Conservation (phyloP, 352 stramenopile genomes). For the Globisporangium uncinulatum region DNA sequence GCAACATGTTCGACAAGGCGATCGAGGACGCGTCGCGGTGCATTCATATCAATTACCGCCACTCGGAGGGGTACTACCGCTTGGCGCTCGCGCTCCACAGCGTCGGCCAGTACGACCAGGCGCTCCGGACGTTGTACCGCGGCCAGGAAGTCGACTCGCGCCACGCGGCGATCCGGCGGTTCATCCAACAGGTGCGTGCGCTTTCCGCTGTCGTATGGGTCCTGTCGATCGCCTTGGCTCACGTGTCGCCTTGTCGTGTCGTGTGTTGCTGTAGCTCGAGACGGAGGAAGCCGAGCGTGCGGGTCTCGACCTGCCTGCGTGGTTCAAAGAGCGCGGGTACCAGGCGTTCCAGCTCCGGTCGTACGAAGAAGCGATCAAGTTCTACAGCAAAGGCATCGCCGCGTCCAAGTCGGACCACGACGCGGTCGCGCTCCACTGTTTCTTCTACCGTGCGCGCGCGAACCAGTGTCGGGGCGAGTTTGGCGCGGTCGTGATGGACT, state of each 20-base stretch:
- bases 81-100: conserved; percentile 40
- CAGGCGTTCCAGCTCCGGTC: conserved; percentile 87
- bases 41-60: conserved; percentile 56
- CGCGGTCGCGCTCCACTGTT: conserved; percentile 48
- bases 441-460: conserved; percentile 47
- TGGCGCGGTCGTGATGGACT: conserved; percentile 42
- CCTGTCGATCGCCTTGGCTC: neutral
- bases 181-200: conserved; percentile 25
- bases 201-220: neutral
- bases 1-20: conserved; percentile 26
- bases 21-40: conserved; percentile 52
- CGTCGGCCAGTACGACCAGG: conserved; percentile 38
- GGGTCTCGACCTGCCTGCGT: conserved; percentile 24
- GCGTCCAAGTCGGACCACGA: conserved; percentile 38
- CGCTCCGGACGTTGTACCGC: conserved; percentile 46
- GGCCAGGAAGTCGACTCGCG: conserved; percentile 42
- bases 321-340: conserved; percentile 83
- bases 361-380: conserved; percentile 86
- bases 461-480: conserved; percentile 52
- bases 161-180: conserved; percentile 35
- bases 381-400: conserved; percentile 90
- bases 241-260: neutral
- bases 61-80: conserved; percentile 52
- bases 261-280: conserved; percentile 24
- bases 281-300: conserved; percentile 31